These are phyloP conservation scores for Dendrobium catenatum DNA, from an alignment of 106 monocot genomes.

Conservation along the genomic window DNA sequence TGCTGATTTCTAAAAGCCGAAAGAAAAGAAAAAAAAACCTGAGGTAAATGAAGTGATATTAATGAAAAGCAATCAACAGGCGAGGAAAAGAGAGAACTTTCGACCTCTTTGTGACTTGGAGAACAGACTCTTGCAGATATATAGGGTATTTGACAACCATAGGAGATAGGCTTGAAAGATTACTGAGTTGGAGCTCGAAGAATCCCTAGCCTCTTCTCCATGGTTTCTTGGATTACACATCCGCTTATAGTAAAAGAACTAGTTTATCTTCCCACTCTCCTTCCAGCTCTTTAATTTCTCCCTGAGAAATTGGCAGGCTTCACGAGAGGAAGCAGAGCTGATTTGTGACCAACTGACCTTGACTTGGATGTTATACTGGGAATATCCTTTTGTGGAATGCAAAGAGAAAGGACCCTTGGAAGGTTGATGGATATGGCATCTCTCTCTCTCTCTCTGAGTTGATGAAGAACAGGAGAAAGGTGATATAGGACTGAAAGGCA, in stretches of 20 bases:
- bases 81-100: not conserved
- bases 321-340: constrained; percentile 2
- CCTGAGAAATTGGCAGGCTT: not conserved
- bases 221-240: not conserved
- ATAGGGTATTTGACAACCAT: constrained; percentile 10
- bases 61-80: not conserved
- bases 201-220: constrained; percentile 10
- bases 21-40: not conserved
- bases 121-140: constrained; percentile 6
- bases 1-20: not conserved
- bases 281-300: not conserved
- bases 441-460: not conserved
- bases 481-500: not conserved
- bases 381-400: not conserved
- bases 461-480: not conserved
- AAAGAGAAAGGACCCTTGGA: not conserved
- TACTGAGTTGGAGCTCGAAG: constrained; percentile 19
- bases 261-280: not conserved
- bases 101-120: not conserved
- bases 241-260: not conserved
- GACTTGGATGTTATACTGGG: not conserved
- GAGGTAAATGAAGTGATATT: constrained; percentile 1
- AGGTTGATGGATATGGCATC: not conserved
- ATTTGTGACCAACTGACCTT: not conserved
- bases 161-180: constrained; percentile 7